Base-by-base conservation (phyloP, 345 rosid species). In the Lumnitzera racemosa region DNA sequence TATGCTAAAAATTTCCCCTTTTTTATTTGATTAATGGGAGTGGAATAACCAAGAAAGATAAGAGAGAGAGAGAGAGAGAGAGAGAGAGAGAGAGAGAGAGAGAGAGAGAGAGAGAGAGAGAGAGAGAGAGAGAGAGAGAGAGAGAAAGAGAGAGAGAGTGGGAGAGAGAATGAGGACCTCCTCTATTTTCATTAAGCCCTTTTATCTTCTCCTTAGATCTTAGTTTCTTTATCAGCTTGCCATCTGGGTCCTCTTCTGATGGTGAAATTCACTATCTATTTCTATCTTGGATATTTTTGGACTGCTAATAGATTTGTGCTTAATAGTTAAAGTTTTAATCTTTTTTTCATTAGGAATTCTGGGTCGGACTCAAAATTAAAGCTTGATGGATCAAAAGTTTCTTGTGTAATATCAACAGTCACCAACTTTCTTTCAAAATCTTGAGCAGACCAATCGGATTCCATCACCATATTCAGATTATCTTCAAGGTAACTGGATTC, bases 131-230 rank as follows among this genome's bases (percentile, higher is more conserved):
- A 70, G 15, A 47, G 48, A 65, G 13, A 51, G 47, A 31, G 23
- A 52, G 47, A 24, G 29, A 48, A 71, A 67, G 62, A 78, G 61
- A 69, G n/a, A 29, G 72, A 67, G 52, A 74, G 27, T 76, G 66
- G 70, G 52, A 70, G 15, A 47, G 46, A 65, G 73, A 69, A 80
- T 78, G 79, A 82, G 72, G 78, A 75, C 74, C 70, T 80, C 78
- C 74, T 75, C 77, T 84, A 74, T 80, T 81, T 80, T 72, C 78
- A 68, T 81, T 77, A 70, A 76, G 64, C 65, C 70, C 36, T 58
- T 47, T 41, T 58, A 61, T 80, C 72, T 69, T 72, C 69, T 76
- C 61, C 66, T 77, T 78, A 83, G 96, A 91, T 91, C 98, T 89
- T 91, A 83, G 72, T 47, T 76, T 49, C 70, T 72, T 72, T 64